Evolutionary conservation across 2,329 filamentous ascomycete species (phyloP).

Genomic region (Aspergillus puulaauensis): DNA sequence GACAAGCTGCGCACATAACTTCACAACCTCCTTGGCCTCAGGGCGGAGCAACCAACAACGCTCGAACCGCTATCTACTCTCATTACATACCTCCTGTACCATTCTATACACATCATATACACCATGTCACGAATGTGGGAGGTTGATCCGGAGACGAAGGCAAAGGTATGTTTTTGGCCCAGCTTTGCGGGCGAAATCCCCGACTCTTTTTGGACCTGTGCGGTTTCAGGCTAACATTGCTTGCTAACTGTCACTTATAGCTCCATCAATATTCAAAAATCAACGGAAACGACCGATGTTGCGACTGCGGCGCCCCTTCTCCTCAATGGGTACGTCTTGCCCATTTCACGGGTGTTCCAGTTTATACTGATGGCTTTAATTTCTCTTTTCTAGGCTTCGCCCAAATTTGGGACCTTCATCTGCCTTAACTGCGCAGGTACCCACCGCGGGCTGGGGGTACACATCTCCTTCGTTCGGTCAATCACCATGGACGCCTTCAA

Average conservation of each 20-base stretch:
- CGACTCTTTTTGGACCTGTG: background rate
- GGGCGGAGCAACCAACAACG: conserved; percentile 1
- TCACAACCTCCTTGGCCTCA: background rate
- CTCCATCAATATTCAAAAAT: conserved; percentile 88
- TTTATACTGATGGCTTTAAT: background rate
- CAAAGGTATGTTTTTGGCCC: conserved; percentile 64
- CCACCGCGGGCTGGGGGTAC: conserved; percentile 90
- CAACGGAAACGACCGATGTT: conserved; percentile 84
- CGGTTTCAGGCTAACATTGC: conserved; percentile 13
- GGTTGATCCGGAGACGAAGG: conserved; percentile 94
- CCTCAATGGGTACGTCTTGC: conserved; percentile 81
- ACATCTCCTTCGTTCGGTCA: conserved; percentile 96
- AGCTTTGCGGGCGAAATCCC: background rate
- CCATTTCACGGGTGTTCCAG: background rate
- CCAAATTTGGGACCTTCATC: conserved; percentile 98
- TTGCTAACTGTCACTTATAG: conserved; percentile 46
- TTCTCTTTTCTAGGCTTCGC: conserved; percentile 58
- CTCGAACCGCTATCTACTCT: background rate
- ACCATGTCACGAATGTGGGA: conserved; percentile 84
- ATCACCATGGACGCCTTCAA: conserved; percentile 99
- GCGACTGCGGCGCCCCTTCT: conserved; percentile 91
- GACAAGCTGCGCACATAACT: background rate
- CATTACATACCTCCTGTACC: background rate
- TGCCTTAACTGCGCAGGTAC: conserved; percentile 94
- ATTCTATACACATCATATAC: background rate